Conservation (phyloP, 2,329 filamentous ascomycete species). For the Monosporascus sp. region DNA sequence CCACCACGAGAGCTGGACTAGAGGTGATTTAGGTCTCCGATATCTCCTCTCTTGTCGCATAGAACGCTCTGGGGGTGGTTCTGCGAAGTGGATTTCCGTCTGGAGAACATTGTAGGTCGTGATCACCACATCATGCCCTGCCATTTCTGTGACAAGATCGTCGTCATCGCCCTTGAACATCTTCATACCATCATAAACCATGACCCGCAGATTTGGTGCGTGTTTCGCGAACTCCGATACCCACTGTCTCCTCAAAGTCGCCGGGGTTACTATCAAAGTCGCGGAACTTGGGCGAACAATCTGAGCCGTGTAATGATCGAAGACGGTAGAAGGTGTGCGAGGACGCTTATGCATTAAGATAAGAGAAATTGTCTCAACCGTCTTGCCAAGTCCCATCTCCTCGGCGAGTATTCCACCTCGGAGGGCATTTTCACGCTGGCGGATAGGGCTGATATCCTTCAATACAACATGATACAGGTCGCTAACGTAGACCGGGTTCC, state of each 20-base stretch:
- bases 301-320: conserved; percentile 35
- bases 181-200: conserved; percentile 50
- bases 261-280: conserved; percentile 57
- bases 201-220: conserved; percentile 50
- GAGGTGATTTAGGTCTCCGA: conserved; percentile 62
- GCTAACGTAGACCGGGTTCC: conserved; percentile 37
- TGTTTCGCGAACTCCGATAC: conserved; percentile 53
- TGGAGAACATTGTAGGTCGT: conserved; percentile 68
- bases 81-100: conserved; percentile 72
- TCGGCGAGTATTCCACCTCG: conserved; percentile 66
- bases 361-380: conserved; percentile 67
- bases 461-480: conserved; percentile 57
- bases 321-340: conserved; percentile 7
- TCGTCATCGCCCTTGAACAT: conserved; percentile 29
- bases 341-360: conserved; percentile 56
- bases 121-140: conserved; percentile 52
- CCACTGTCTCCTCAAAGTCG: conserved; percentile 56
- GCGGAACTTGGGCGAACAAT: conserved; percentile 44
- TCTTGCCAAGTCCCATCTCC: conserved; percentile 82
- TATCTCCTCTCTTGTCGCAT: conserved; percentile 63
- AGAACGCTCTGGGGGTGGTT: conserved; percentile 61
- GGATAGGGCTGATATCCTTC: conserved; percentile 40
- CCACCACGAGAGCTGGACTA: conserved; percentile 85
- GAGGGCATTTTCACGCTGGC: conserved; percentile 33
- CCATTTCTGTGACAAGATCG: conserved; percentile 38